Base-by-base conservation (phyloP, 352 stramenopile genomes). In the Saprolegnia parasitica region DNA sequence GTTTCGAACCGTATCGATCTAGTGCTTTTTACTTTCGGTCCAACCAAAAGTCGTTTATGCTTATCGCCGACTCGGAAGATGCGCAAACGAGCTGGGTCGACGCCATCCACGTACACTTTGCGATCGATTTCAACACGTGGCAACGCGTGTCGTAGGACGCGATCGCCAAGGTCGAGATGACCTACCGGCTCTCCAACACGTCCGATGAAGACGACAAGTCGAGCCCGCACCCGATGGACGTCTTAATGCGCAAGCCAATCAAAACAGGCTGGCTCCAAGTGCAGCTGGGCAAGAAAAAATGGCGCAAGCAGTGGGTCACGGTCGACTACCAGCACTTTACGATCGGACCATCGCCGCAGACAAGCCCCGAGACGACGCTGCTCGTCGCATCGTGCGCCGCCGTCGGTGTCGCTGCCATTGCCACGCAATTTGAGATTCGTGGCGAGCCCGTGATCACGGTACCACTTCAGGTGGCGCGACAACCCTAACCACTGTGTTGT, bases 11-110 rank as follows among this genome's bases (percentile, higher is more conserved):
- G 45, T 52, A 58, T 39, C 67, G 46, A 24, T 46, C 2, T 60
- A 95, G 83, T 58, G 87, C 87, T 0, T 92, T 95, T 57, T 91
- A 87, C 65, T 95, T 95, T 46, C 91, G 87, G 57, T 95, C 87
- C 1, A 86, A 82, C 18, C 77, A 90, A 23, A 95, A 95, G 75
- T 95, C 87, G 29, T 95, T 95, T 61, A 90, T 95, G 55, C 73
- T 95, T 42, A 73, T 95, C 16, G 76, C 87, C 8, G 74, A 87
- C 15, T 88, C 82, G 10, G 75, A 89, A 21, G 74, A 79, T 62
- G 84, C 88, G 24, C 91, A 92, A 68, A 29, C 64, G 1, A 66
- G 46, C 13, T 95, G 87, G 87, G 88, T 85, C 18, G 57, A 54
- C 8, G 78, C 74, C 55, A 89, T 93, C 49, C 74, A 79, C n/a